These are phyloP conservation scores for Fragaria ananassa DNA, from an alignment of 306 rosid species.

Conservation along the genomic window DNA sequence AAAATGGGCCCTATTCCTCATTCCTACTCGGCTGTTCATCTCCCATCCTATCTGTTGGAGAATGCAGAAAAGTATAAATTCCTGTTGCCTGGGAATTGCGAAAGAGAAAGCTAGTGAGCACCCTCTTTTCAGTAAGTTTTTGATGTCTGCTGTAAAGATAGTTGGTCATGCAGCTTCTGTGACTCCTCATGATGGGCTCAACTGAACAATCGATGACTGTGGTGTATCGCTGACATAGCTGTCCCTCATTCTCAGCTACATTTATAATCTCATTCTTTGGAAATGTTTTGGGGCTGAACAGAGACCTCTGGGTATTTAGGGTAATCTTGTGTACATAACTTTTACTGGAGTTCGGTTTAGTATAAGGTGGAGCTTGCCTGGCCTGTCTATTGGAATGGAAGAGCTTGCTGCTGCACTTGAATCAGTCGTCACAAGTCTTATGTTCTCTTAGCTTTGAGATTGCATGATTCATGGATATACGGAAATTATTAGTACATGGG, in stretches of 20 bases:
- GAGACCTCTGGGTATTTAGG: slow-evolving; percentile 49
- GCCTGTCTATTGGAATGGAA: slow-evolving; percentile 17
- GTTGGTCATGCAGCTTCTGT: slow-evolving; percentile 42
- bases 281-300: slow-evolving; percentile 42
- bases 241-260: slow-evolving; percentile 40
- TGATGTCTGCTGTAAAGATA: slow-evolving; percentile 41
- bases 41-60: slow-evolving; percentile 86
- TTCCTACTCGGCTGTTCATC: slow-evolving; percentile 93
- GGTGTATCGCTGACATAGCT: slow-evolving; percentile 39
- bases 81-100: slow-evolving; percentile 89
- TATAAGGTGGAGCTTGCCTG: slow-evolving; percentile 32
- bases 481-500: slow-evolving; percentile 32
- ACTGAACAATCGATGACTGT: slow-evolving; percentile 38
- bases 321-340: slow-evolving; percentile 61
- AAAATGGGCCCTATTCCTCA: slow-evolving; percentile 99
- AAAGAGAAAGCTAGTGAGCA: slow-evolving; percentile 54
- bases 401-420: slow-evolving; percentile 31
- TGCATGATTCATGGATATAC: slow-evolving; percentile 37
- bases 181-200: slow-evolving; percentile 46
- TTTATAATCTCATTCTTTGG: slow-evolving; percentile 51
- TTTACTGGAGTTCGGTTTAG: slow-evolving; percentile 44
- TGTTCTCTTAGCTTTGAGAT: slow-evolving; percentile 35
- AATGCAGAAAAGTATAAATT: slow-evolving; percentile 72
- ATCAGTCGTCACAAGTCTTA: slow-evolving; percentile 22
- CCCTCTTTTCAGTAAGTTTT: slow-evolving; percentile 9